phyloP scores from a whole-genome alignment of 805 yeast genomes.

The Metschnikowia reukaufii region DNA sequence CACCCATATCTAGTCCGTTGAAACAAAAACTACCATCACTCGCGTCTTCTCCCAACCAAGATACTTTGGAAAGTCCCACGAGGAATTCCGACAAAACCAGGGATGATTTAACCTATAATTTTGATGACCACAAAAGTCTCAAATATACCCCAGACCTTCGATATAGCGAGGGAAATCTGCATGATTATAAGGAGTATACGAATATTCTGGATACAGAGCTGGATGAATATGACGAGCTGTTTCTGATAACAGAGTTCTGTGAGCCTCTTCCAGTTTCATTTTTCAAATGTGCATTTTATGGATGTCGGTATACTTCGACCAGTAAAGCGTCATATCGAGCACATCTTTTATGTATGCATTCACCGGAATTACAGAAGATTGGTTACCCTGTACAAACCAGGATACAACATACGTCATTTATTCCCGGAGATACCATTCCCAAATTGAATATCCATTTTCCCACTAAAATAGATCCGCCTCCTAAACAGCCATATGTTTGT shows the following conservation, averaged over 20 bases:
- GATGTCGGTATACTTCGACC: slow-evolving; percentile 10
- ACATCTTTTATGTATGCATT: slow-evolving; percentile 15
- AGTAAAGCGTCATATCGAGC: slow-evolving; percentile 12
- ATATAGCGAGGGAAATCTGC: background rate
- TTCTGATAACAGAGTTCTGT: slow-evolving; percentile 11
- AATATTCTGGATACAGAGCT: background rate
- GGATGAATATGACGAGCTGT: slow-evolving; percentile 8
- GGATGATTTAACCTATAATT: too few relatives aligned
- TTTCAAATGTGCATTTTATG: slow-evolving; percentile 17
- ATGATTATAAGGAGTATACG: background rate
- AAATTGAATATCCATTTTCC: slow-evolving; percentile 20
- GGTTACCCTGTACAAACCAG: slow-evolving; percentile 18
- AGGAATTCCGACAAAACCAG: background rate
- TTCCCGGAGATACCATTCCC: slow-evolving; percentile 16
- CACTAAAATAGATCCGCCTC: slow-evolving; percentile 11
- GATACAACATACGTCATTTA: background rate
- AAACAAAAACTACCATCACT: slow-evolving; percentile 2
- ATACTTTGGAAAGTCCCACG: slow-evolving; percentile 2
- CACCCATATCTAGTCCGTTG: slow-evolving; percentile 7
- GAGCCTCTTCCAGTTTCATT: slow-evolving; percentile 1
- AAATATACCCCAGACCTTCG: background rate
- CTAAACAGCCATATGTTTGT: slow-evolving; percentile 9
- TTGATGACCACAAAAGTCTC: background rate
- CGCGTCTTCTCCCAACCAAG: background rate
- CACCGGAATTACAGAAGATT: slow-evolving; percentile 13